Evolutionary conservation across 768 basidiomycete genomes (phyloP).

Genomic region (Serendipita sp.): DNA sequence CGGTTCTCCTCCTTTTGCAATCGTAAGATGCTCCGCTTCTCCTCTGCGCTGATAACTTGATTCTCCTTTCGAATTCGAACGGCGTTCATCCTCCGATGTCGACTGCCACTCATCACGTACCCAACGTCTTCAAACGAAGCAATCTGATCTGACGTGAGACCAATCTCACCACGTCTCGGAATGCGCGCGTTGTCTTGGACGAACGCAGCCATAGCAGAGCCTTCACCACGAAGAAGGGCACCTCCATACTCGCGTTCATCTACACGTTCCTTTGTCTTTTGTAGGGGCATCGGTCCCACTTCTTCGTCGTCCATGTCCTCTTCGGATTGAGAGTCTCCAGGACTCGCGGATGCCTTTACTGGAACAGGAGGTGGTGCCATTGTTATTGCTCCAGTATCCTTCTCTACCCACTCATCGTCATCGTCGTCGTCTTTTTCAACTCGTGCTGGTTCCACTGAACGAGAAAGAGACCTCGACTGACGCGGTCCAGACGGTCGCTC

Average conservation of each 20-base stretch:
- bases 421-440: slow-evolving; percentile 26
- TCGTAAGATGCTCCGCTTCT: slow-evolving; percentile 92
- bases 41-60: slow-evolving; percentile 97
- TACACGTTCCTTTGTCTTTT: slow-evolving; percentile 29
- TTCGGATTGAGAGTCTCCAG: slow-evolving; percentile 13
- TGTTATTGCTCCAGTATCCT: slow-evolving; percentile 21
- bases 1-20: slow-evolving; percentile 87
- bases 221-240: slow-evolving; percentile 85
- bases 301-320: slow-evolving; percentile 39
- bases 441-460: slow-evolving; percentile 15
- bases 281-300: slow-evolving; percentile 63
- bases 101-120: slow-evolving; percentile 94
- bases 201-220: slow-evolving; percentile 95
- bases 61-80: slow-evolving; percentile 99
- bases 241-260: slow-evolving; percentile 84
- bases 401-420: slow-evolving; percentile 59
- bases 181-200: slow-evolving; percentile 68
- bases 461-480: slow-evolving; percentile 11
- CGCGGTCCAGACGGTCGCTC: slow-evolving; percentile 5
- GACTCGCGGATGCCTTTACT: slow-evolving; percentile 12
- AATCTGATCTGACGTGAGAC: slow-evolving; percentile 76
- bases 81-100: slow-evolving; percentile 95
- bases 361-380: slow-evolving; percentile 14
- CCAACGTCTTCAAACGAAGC: slow-evolving; percentile 76
- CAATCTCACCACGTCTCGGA: slow-evolving; percentile 97